Conservation (phyloP, 2,329 filamentous ascomycete genomes). For the Drechmeria coniospora region DNA sequence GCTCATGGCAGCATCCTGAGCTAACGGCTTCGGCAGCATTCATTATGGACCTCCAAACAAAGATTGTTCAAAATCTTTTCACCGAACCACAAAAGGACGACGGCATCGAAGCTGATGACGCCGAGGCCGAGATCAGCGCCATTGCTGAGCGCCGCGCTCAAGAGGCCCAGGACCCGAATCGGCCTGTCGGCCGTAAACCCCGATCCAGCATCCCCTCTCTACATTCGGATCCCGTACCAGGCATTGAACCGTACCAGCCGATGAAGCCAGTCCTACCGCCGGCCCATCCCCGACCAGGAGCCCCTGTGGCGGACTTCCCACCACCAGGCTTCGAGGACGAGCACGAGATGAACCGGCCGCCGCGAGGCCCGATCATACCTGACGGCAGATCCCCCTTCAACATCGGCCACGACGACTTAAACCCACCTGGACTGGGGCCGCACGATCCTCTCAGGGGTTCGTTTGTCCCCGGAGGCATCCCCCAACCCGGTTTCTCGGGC, state of each 20-base stretch:
- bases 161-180: conserved; percentile 19
- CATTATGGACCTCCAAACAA: conserved; percentile 55
- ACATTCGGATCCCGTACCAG: conserved; percentile 47
- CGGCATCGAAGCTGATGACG: conserved; percentile 44
- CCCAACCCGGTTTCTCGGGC: conserved; percentile 49
- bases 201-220: conserved; percentile 52
- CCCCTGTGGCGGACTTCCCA: conserved; percentile 57
- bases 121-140: conserved; percentile 25
- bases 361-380: conserved; percentile 16
- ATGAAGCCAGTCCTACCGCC: too few species aligned
- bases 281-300: conserved; percentile 45
- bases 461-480: conserved; percentile 46
- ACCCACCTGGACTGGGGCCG: conserved; percentile 74
- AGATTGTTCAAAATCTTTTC: conserved; percentile 71
- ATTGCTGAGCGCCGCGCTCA: conserved; percentile 23
- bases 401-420: conserved; percentile 75
- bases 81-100: conserved; percentile 64
- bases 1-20: background rate
- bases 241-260: too few species aligned
- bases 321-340: conserved; percentile 92
- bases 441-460: conserved; percentile 63
- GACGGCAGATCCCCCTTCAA: conserved; percentile 43
- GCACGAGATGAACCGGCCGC: conserved; percentile 60
- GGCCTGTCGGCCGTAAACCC: conserved; percentile 26
- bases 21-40: conserved; percentile 32